These are phyloP conservation scores for Leishmania braziliensis DNA, from an alignment of 208 protist species.

Conservation along the genomic window DNA sequence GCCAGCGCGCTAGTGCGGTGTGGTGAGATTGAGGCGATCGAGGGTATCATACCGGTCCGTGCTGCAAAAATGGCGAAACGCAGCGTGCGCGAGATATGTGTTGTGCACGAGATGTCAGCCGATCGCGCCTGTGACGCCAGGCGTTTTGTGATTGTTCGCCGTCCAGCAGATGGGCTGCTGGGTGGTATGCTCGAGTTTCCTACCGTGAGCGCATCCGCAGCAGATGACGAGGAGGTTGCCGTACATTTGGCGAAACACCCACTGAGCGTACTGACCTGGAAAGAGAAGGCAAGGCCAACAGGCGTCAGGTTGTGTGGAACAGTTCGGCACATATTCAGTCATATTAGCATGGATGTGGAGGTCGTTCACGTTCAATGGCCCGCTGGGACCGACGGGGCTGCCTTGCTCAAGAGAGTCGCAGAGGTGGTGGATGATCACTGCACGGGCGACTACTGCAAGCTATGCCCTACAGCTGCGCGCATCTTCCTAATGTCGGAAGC, in stretches of 20 bases:
- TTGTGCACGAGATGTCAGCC: conserved; percentile 63
- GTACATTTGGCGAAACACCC: conserved; percentile 9
- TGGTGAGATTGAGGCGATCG: conserved; percentile 68
- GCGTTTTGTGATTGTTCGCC: conserved; percentile 68
- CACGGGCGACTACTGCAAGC: neutral
- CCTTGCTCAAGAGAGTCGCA: conserved; percentile 16
- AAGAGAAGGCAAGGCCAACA: neutral
- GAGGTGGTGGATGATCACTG: conserved; percentile 15
- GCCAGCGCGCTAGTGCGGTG: conserved; percentile 37
- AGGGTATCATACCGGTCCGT: conserved; percentile 79
- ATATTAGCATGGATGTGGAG: conserved; percentile 80
- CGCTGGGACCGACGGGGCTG: neutral
- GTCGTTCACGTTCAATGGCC: conserved; percentile 62
- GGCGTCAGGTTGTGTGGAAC: conserved; percentile 23
- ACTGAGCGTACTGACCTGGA: conserved; percentile 6
- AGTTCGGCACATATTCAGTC: conserved; percentile 82
- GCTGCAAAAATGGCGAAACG: conserved; percentile 45
- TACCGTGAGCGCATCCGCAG: conserved; percentile 21
- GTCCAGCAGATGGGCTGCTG: conserved; percentile 62
- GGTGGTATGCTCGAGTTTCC: conserved; percentile 88
- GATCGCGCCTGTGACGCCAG: neutral
- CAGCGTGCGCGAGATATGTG: conserved; percentile 59
- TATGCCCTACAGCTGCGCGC: conserved; percentile 14
- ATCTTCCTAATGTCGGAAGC: conserved; percentile 58
- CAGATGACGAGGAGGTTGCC: conserved; percentile 1